Conservation (phyloP, 2,329 filamentous ascomycete genomes). For the Pseudogymnoascus sp. region DNA sequence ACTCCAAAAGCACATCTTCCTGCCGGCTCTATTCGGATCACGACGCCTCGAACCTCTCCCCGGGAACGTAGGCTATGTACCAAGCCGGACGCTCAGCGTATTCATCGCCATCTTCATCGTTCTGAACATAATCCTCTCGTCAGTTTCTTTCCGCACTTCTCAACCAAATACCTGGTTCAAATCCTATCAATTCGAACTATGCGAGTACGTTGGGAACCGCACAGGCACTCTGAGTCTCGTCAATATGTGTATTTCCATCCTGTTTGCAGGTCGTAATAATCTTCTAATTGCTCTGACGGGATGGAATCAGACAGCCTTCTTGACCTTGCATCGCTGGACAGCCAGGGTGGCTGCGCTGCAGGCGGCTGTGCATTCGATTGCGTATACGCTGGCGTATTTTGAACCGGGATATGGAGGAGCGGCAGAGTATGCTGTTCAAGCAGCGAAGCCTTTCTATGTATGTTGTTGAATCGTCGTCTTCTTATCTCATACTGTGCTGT, state of each 20-base stretch:
- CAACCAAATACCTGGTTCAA: slow-evolving; percentile 12
- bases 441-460: slow-evolving; percentile 10
- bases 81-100: slow-evolving; percentile 14
- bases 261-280: slow-evolving; percentile 18
- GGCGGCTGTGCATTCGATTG: slow-evolving; percentile 38
- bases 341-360: slow-evolving; percentile 38
- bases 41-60: slow-evolving; percentile 7
- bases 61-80: slow-evolving; percentile 16
- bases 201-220: slow-evolving; percentile 15
- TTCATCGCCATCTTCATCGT: slow-evolving; percentile 11
- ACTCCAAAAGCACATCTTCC: slow-evolving; percentile 11
- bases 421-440: slow-evolving; percentile 8
- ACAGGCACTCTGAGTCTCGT: slow-evolving; percentile 16
- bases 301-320: slow-evolving; percentile 3
- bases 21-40: background rate
- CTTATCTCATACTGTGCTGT: background rate
- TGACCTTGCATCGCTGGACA: slow-evolving; percentile 36
- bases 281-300: slow-evolving; percentile 16
- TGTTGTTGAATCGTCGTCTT: background rate
- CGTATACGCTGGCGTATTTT: slow-evolving; percentile 31
- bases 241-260: slow-evolving; percentile 15
- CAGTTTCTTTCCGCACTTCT: slow-evolving; percentile 7
- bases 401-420: slow-evolving; percentile 14
- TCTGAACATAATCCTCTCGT: slow-evolving; percentile 13
- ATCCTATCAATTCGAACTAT: background rate